A percentile compares a stretch with the other conserved stretches of the same genome.
phyloP scores from a whole-genome alignment of 768 basidiomycete species.

The Cystofilobasidium ferigula region DNA sequence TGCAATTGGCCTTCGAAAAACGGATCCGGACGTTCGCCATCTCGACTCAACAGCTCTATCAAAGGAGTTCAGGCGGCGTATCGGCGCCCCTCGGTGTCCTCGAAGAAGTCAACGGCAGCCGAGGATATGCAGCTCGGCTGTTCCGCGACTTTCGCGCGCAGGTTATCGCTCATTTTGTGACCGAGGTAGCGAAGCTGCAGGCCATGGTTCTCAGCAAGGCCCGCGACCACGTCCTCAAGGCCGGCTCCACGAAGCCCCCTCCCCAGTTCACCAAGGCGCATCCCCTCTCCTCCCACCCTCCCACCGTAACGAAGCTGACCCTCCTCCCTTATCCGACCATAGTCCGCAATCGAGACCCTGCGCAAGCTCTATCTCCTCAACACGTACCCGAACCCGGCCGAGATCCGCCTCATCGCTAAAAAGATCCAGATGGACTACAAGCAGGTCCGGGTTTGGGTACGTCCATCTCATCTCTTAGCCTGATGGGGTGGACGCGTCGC shows the following conservation, averaged over 20 bases:
- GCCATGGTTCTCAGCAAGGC: background rate
- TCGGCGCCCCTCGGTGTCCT: too few relatives aligned
- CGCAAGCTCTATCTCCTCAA: conserved; percentile 21
- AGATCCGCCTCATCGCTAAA: conserved; percentile 2
- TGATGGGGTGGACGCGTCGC: too few relatives aligned
- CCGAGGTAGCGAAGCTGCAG: too few relatives aligned
- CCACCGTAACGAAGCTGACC: background rate
- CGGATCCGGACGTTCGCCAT: background rate
- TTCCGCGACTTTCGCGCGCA: too few relatives aligned
- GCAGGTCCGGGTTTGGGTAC: conserved; percentile 17
- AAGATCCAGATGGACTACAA: conserved; percentile 18
- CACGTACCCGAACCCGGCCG: conserved; percentile 16
- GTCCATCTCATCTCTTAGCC: background rate
- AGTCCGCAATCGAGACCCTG: conserved; percentile 7
- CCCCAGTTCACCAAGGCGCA: background rate
- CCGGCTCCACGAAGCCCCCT: background rate
- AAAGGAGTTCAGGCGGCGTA: too few relatives aligned
- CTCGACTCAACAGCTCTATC: too few relatives aligned
- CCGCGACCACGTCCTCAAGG: too few relatives aligned
- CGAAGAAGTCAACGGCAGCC: too few relatives aligned
- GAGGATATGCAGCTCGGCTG: too few relatives aligned
- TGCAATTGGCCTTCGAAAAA: background rate
- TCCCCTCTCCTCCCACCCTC: background rate
- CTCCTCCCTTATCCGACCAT: background rate
- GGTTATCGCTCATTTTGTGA: too few relatives aligned